Evolutionary conservation across 139 green algal species (phyloP), one percentile per base, ranked within the genome.

Genomic region (Chlamydomonas incerta): DNA sequence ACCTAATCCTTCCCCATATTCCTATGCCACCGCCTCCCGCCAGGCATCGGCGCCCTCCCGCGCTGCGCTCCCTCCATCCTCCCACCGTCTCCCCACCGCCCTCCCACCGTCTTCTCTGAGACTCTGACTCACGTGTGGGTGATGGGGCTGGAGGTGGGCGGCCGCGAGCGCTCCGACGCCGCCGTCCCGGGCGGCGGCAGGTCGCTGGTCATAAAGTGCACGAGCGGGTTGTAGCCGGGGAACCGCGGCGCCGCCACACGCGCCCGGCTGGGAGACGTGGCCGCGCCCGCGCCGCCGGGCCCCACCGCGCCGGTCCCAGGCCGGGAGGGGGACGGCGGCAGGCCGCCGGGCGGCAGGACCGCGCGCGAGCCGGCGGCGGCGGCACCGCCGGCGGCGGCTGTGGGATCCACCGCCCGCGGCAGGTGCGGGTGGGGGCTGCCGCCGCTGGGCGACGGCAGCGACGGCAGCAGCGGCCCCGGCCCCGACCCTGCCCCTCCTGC

Each of bases 161-260:
- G 79, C 47, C 79, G 41, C 31, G 21, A 23, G 8, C 31, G 6
- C 1, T 28, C 47, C 29, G 63, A 20, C 13, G 14, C 63, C 0
- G 47, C n/a, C n/a, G 77, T 65, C 21, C 66, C 79, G 6, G 79
- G 79, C 31, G 20, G 65, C 67, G 79, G 79, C 79, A 85, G 66
- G 4, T 58, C 66, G 65, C 65, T 76, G 9, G 41, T 24, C 47
- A 85, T 3, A 0, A 85, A 21, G 79, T 85, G 79, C 23, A 85
- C 68, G 37, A 85, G 63, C n/a, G 79, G 79, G 79, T 75, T 85
- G 46, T 85, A 85, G 66, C 79, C 79, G 46, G 79, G 79, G 67
- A 85, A 85, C 47, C 79, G 79, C 1, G 65, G 79, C 2, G 26
- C 79, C 5, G 23, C 3, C 34, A 75, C 66, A 5, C 47, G 31